Evolutionary conservation across 2,329 filamentous ascomycete species (phyloP).

Genomic region (Peltaster fructicola): DNA sequence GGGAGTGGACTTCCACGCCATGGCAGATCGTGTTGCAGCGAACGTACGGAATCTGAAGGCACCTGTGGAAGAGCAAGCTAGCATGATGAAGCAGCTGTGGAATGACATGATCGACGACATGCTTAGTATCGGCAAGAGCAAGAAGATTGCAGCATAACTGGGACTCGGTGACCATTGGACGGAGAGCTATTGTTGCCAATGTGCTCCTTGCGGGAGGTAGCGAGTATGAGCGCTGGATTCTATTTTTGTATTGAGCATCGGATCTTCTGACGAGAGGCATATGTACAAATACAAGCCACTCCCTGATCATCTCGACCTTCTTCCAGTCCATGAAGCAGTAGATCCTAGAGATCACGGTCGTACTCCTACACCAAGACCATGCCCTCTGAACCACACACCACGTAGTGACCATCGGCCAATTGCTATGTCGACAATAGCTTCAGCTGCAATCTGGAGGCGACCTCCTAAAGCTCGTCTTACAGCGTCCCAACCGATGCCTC

Average conservation of each 20-base stretch:
- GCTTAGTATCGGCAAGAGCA: constrained; percentile 17
- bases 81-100: constrained; percentile 27
- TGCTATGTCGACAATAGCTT: constrained; percentile 55
- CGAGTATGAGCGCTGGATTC: no score
- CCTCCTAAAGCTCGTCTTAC: constrained; percentile 67
- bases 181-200: no score
- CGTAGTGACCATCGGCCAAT: constrained; percentile 58
- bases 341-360: no score
- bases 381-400: constrained; percentile 46
- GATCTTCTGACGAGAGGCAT: no score
- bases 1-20: constrained; percentile 38
- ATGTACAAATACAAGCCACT: no score
- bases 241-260: no score
- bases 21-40: constrained; percentile 33
- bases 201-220: no score
- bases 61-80: constrained; percentile 22
- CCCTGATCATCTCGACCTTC: no score
- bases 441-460: constrained; percentile 57
- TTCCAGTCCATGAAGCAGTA: no score
- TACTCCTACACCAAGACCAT: no score
- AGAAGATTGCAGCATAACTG: neutral
- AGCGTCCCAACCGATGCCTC: constrained; percentile 66
- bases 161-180: no score
- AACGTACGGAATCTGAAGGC: constrained; percentile 20
- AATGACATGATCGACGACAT: constrained; percentile 33